A percentile compares a stretch with the other conserved stretches of the same genome.
These are phyloP conservation scores for Plasmodium sp. DNA, from an alignment of 169 alveolate species.

Conservation along the genomic window DNA sequence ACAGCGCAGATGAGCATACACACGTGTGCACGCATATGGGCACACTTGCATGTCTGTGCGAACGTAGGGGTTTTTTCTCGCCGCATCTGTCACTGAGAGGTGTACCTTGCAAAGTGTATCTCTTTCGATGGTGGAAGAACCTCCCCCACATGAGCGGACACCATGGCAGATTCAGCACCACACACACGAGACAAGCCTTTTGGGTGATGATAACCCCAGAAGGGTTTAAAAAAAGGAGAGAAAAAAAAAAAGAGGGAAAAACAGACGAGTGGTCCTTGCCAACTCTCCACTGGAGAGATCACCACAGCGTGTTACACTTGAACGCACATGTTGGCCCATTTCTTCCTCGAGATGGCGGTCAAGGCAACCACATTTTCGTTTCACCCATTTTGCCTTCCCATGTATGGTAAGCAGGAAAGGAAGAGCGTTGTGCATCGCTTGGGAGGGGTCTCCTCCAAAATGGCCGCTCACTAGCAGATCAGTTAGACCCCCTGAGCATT, in stretches of 20 bases:
- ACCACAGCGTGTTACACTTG: neutral
- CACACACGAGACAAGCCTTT: neutral
- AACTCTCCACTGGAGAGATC: neutral
- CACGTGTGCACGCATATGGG: neutral
- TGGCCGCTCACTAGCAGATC: neutral
- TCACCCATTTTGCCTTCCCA: neutral
- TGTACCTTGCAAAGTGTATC: neutral
- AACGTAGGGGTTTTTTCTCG: neutral
- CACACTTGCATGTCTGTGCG: neutral
- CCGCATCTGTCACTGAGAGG: neutral
- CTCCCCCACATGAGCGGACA: neutral
- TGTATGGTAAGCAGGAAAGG: neutral
- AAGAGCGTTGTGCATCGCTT: neutral
- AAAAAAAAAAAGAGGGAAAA: no score
- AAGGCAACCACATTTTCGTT: neutral
- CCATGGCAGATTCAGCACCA: neutral
- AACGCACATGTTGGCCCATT: neutral
- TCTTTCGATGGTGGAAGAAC: neutral
- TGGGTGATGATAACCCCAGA: neutral
- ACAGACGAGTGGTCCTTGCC: neutral
- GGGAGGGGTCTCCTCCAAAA: neutral
- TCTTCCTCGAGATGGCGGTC: neutral
- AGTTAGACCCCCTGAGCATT: neutral
- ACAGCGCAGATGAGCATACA: neutral
- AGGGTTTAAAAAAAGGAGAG: no score